phyloP scores from a whole-genome alignment of 192 early-diverging fungal genomes.

The Linnemannia elongata region DNA sequence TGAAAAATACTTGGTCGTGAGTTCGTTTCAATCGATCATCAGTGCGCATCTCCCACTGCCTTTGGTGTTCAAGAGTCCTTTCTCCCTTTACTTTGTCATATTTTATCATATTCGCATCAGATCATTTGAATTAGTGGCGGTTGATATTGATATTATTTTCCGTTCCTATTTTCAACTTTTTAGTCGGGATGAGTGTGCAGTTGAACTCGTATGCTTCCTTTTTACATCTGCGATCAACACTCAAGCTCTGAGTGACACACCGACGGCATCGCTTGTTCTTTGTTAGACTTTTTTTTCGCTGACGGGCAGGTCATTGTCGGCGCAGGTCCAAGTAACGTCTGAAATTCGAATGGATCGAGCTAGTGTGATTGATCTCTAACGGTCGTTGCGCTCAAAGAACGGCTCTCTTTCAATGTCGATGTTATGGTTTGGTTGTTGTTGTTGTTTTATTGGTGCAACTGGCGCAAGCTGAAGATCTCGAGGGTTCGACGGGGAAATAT shows the following conservation, averaged over 20 bases:
- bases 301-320: neutral
- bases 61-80: conserved; percentile 13
- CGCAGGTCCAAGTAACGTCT: neutral
- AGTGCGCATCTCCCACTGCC: conserved; percentile 19
- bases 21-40: neutral
- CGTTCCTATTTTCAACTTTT: neutral
- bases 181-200: neutral
- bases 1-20: conserved; percentile 16
- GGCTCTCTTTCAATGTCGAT: neutral
- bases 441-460: neutral
- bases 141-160: neutral
- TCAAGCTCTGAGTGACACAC: neutral
- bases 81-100: conserved; percentile 4
- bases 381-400: neutral
- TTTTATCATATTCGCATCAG: no score
- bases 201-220: neutral
- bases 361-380: neutral
- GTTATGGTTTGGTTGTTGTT: neutral
- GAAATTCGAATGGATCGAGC: neutral
- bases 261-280: conserved; percentile 1
- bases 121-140: neutral
- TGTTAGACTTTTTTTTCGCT: neutral
- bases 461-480: neutral
- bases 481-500: neutral
- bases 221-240: conserved; percentile 6